Base-by-base conservation (phyloP, 2,329 filamentous ascomycete species). In the Botrytis sinoallii region DNA sequence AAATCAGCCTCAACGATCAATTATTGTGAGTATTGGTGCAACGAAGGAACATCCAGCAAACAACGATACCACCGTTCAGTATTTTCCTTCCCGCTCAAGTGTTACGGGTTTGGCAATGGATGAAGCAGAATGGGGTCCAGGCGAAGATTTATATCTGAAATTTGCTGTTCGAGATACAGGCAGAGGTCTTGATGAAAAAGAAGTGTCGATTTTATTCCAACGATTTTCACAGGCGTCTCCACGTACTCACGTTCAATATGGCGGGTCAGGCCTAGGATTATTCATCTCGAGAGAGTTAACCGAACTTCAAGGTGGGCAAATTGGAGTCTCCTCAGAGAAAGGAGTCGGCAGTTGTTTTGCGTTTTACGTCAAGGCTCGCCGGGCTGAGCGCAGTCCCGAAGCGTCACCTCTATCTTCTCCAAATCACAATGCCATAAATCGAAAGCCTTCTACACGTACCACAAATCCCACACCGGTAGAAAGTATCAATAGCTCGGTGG, bases 201-300 rank as follows among this genome's bases (percentile, higher is more conserved):
- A 94, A 79, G 93, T 91, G 83, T 90, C 91, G 68, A 86, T 90
- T 64, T 85, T 96, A 0, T 96, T 95, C 82, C 89, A 93, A 77
- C 88, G 92, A 35, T 96, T 96, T 81, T 73, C 71, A 32, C 93
- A 96, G 82, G 92, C 92, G 0, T 93, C 90, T 29, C 91, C 92
- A 6, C 89, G 90, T 59, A 95, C 93, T 0, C 92, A 95, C 78
- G 90, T 93, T n/a, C 90, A 93, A 77, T 95, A 95, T 76, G 93
- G 93, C n/a, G 93, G 93, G 0, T 93, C 90, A 0, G 93, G 93
- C 0, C 85, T 96, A 1, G 93, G 93, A 0, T 84, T 96, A 0
- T 95, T 95, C 82, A 95, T 96, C 76, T 93, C 91, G 42, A 88
- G 92, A 63, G 89, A 93, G 74, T 85, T 96, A 18, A 93, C 92